Base-by-base conservation (phyloP, 371 early-diverging fungal species). In the Apophysomyces sp. region DNA sequence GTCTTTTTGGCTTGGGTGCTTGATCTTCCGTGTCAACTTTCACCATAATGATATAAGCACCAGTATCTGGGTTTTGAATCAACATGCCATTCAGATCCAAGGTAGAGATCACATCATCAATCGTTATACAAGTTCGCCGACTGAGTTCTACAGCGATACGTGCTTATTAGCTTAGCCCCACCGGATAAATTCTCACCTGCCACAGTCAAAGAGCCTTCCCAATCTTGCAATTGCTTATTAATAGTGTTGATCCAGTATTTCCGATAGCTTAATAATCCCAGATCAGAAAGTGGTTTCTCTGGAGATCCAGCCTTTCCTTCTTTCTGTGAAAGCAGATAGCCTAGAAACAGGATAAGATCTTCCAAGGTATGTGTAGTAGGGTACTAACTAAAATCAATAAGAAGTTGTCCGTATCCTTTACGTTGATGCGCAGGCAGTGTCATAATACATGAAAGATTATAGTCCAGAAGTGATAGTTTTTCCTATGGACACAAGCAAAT, bases 371-470 rank as follows among this genome's bases (percentile, higher is more conserved):
- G 7, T 31, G 12, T 34, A 32, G 7, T 4, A 4, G 9, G 11
- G 13, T 1, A 71, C 88, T 75, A 80, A 86, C 90, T 93, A 56
- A 99, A 97, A 59, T 98, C 98, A 29, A 99, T 99, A 28, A 99
- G 79, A 27, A 98, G 76, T 63, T 94, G 92, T 18, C 99, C 99
- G 62, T 98, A 99, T 0, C 99, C 99, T 75, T 94, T 95, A 55
- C 98, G 89, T 78, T 99, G 99, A 69, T 94, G 86, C 9, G 87
- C 80, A 2, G 99, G 99, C 30, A 99, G 70, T 2, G 98, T 96
- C 68, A 99, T 78, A 57, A 99, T 97, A 77, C 99, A 99, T 4
- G 99, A 95, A 5, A 99, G 82, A 68, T 99, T 99, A 77, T 99
- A 99, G 21, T 94, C 91, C 53, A 88, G 80, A 7, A 84, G 75